Base-by-base conservation (phyloP, 208 protist species). In the Crithidia sp. region DNA sequence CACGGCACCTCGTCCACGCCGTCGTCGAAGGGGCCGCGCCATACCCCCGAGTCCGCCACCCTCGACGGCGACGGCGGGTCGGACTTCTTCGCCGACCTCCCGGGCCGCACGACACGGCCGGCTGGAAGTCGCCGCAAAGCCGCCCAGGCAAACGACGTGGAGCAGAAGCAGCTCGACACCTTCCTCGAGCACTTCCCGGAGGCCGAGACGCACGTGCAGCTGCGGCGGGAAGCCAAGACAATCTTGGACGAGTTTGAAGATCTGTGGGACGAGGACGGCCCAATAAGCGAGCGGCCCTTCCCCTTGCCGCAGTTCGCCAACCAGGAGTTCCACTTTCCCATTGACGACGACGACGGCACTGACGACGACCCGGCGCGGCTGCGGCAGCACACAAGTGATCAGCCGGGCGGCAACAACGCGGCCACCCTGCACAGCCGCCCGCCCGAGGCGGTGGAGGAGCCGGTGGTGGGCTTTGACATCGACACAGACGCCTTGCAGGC, bases 121-220 rank as follows among this genome's bases (percentile, higher is more conserved):
- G 12, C 45, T 2, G 45, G 45, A 49, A 49, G 45, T 13, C 45
- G 12, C 45, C 45, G 12, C 9, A 49, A 49, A 49, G 45, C 12
- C 7, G 12, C 9, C 45, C 7, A 14, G 7, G 9, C 9, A 13
- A 49, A 44, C 45, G 74, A 74, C 40, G 78, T 80, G 40, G 82
- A 85, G 55, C 69, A 84, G 45, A 39, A 79, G 37, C 62, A 80
- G 13, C 76, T 90, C 45, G 70, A 85, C 49, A 47, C 86, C 19
- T 89, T 92, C 56, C 62, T 91, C 8, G 77, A 74, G 36, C 81
- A 86, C 65, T 91, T 95, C 65, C 90, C 90, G 0, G 83, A 95
- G 56, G 78, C 87, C 52, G 68, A 80, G 62, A 41, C 80, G 12
- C 90, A 95, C 62, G 87, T 95, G 52, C 78, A 77, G 55, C 76